Evolutionary conservation across 208 protist genomes (phyloP).

Genomic region (Leishmania arabica): DNA sequence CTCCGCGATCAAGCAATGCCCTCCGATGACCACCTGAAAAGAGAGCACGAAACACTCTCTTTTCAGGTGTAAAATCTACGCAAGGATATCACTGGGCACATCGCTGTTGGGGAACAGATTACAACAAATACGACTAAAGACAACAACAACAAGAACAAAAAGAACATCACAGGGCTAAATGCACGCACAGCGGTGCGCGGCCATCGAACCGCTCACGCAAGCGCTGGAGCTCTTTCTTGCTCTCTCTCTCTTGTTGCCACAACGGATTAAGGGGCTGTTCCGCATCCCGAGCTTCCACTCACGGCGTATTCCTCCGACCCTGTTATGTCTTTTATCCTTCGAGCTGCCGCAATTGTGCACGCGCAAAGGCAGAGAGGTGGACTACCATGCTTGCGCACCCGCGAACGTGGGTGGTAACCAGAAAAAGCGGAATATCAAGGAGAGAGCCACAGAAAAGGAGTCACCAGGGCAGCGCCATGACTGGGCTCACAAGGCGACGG

Average conservation of each 20-base stretch:
- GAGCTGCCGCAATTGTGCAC: not conserved
- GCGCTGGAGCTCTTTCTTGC: not conserved
- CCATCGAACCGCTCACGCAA: not conserved
- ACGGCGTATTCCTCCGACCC: not conserved
- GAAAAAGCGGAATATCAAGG: not conserved
- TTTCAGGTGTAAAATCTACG: too few relatives aligned
- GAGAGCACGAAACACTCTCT: not conserved
- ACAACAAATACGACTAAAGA: not conserved
- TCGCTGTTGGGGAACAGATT: not conserved
- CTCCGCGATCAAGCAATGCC: not conserved
- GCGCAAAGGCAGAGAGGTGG: not conserved
- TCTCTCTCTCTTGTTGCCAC: not conserved
- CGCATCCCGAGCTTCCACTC: not conserved
- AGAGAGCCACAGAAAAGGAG: not conserved
- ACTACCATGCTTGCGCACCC: not conserved
- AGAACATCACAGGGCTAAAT: not conserved
- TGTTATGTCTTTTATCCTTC: not conserved
- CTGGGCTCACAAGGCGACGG: too few relatives aligned
- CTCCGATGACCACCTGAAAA: not conserved
- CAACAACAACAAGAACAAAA: not conserved
- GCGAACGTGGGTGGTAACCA: not conserved
- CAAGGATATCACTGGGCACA: not conserved
- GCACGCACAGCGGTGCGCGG: not conserved
- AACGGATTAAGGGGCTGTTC: not conserved
- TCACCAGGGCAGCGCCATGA: not conserved